phyloP scores from a whole-genome alignment of 768 basidiomycete species.

The Mycena rosella region DNA sequence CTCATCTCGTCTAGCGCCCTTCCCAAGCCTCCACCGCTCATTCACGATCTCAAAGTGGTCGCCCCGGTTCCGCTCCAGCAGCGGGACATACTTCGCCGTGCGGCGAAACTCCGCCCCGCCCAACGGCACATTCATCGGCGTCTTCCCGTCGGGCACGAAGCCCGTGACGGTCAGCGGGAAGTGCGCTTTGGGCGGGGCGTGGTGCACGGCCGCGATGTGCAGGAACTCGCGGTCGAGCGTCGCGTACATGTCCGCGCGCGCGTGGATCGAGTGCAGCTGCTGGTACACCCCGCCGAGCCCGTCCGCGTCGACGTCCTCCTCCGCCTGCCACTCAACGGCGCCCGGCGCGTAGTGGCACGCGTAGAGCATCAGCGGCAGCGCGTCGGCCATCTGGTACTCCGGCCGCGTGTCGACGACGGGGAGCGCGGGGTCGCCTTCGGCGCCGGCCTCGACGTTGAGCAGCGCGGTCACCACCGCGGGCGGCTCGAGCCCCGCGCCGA shows the following conservation, averaged over 20 bases:
- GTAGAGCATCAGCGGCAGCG: constrained; percentile 92
- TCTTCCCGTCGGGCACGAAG: constrained; percentile 39
- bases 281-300: constrained; percentile 54
- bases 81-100: constrained; percentile 71
- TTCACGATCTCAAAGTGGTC: constrained; percentile 82
- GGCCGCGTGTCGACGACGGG: constrained; percentile 80
- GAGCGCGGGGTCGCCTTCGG: constrained; percentile 53
- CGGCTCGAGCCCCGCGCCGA: constrained; percentile 84
- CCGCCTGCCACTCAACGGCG: constrained; percentile 78
- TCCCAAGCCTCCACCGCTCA: constrained; percentile 81
- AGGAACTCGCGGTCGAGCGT: constrained; percentile 77
- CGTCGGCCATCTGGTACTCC: constrained; percentile 94
- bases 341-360: constrained; percentile 80
- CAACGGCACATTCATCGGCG: constrained; percentile 64
- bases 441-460: constrained; percentile 71
- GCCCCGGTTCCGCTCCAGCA: constrained; percentile 76
- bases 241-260: constrained; percentile 73
- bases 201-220: constrained; percentile 64
- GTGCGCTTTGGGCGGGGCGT: constrained; percentile 55
- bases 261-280: constrained; percentile 65
- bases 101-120: constrained; percentile 80
- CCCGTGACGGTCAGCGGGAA: constrained; percentile 49
- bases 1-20: constrained; percentile 54
- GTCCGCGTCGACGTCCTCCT: constrained; percentile 47
- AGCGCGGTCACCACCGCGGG: constrained; percentile 79